These are phyloP conservation scores for Polysphondylium violaceum DNA, from an alignment of 78 protist species.

Conservation along the genomic window DNA sequence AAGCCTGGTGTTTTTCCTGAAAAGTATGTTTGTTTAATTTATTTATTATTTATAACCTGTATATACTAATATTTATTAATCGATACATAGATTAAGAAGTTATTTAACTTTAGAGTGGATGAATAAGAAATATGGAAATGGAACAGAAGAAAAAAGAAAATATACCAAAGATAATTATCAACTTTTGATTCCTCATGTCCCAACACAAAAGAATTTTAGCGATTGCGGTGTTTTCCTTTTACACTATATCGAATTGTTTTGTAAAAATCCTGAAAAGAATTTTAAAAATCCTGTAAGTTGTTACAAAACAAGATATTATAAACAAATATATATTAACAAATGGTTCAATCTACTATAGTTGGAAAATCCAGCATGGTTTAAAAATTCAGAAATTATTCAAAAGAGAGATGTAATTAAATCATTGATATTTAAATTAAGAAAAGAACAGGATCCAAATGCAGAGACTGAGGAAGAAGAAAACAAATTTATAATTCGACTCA, in stretches of 20 bases:
- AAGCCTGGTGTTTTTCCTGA: background rate
- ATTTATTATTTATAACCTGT: background rate
- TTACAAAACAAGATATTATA: background rate
- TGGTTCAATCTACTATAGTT: background rate
- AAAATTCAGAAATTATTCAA: background rate
- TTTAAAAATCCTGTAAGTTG: conserved; percentile 23
- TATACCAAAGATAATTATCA: conserved; percentile 1
- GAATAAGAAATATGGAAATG: background rate
- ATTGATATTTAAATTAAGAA: conserved; percentile 30
- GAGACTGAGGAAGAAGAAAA: conserved; percentile 50
- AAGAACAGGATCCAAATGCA: conserved; percentile 1
- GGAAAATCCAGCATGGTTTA: conserved; percentile 61
- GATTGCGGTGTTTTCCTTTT: conserved; percentile 81
- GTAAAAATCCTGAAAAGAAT: conserved; percentile 36
- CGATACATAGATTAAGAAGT: conserved; percentile 11
- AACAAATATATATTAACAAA: background rate
- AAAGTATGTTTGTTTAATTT: background rate
- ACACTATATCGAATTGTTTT: conserved; percentile 70
- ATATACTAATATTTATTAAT: background rate
- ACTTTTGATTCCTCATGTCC: conserved; percentile 32
- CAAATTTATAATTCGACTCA: background rate
- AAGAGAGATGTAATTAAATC: conserved; percentile 33
- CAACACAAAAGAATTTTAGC: conserved; percentile 50
- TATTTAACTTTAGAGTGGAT: conserved; percentile 69
- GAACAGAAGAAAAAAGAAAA: background rate